Base-by-base conservation (phyloP, 352 stramenopile species). In the Phytophthora vignae region DNA sequence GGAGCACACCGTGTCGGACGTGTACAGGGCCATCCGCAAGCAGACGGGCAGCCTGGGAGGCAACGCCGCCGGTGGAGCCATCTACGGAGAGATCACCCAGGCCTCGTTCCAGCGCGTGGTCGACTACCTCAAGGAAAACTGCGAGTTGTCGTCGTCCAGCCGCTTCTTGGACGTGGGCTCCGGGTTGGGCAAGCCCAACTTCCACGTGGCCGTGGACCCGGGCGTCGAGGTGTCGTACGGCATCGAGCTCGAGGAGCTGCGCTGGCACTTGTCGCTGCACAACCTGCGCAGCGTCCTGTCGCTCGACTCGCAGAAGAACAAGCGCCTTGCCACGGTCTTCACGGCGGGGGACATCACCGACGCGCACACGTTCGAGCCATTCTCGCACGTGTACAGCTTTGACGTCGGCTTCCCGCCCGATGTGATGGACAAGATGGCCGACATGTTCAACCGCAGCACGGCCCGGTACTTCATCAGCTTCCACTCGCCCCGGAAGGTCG, bases 381-480 rank as follows among this genome's bases (percentile, higher is more conserved):
- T 99, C 70, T 99, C 97, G 6, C 98, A 99, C 78, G 90, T 99
- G 21, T 99, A 99, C 79, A 99, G 98, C 87, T 99, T 99, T 75
- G 97, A 99, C 63, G 97, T 99, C 60, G 98, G 97, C 14, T 99
- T 99, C 73, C 98, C 98, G n/a, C 97, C 97, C 1, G 75, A 88
- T 42, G 92, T 99, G 15, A 99, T 99, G 84, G 77, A 97, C 63
- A 79, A 95, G 59, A 92, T 99, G 58, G 91, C 96, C 1, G 60
- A 84, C 22, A 98, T 98, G 69, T 99, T 99, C 71, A 99, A 99
- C 69, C 78, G 81, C 46, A 95, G 82, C 66, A 65, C 85, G 25
- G 92, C 92, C 4, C 73, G 88, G 49, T 99, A 98, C 78, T 92
- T 99, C n/a, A 95, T 97, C 58, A 99, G 97, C 77, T 99, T 99